These are phyloP conservation scores for Cylindrotheca closterium DNA, from an alignment of 108 stramenopile species.

Conservation along the genomic window DNA sequence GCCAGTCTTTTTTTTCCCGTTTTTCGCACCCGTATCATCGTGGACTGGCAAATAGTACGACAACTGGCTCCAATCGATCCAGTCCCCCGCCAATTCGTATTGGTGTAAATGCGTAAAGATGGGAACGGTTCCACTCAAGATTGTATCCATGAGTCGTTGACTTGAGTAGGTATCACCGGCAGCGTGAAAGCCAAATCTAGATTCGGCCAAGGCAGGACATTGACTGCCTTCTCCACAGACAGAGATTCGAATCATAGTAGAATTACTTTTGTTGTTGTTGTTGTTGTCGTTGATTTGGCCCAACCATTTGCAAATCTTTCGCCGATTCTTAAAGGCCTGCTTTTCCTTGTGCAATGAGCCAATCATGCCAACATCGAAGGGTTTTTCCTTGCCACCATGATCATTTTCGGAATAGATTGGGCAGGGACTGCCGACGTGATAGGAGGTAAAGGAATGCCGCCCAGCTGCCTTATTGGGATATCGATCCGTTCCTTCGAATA, in stretches of 20 bases:
- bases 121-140: slow-evolving; percentile 1
- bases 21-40: neutral
- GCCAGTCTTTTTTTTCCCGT: too few species aligned
- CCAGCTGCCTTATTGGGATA: too few species aligned
- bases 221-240: neutral
- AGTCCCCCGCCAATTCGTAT: neutral
- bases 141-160: slow-evolving; percentile 4
- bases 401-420: too few species aligned
- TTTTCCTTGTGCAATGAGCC: too few species aligned
- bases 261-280: too few species aligned
- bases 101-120: slow-evolving; percentile 1
- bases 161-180: neutral
- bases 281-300: too few species aligned
- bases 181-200: slow-evolving; percentile 5
- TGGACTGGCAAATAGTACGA: slow-evolving; percentile 1
- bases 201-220: slow-evolving; percentile 2
- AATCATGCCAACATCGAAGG: too few species aligned
- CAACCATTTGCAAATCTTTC: slow-evolving; percentile 11
- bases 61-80: slow-evolving; percentile 2
- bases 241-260: neutral
- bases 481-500: too few species aligned
- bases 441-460: too few species aligned
- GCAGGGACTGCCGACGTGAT: too few species aligned
- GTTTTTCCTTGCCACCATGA: too few species aligned
- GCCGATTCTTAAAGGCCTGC: too few species aligned